Percentiles rank a stretch among this genome's conserved stretches.
phyloP scores from a whole-genome alignment of 2,329 filamentous ascomycete genomes.

The Trichoderma sp. region DNA sequence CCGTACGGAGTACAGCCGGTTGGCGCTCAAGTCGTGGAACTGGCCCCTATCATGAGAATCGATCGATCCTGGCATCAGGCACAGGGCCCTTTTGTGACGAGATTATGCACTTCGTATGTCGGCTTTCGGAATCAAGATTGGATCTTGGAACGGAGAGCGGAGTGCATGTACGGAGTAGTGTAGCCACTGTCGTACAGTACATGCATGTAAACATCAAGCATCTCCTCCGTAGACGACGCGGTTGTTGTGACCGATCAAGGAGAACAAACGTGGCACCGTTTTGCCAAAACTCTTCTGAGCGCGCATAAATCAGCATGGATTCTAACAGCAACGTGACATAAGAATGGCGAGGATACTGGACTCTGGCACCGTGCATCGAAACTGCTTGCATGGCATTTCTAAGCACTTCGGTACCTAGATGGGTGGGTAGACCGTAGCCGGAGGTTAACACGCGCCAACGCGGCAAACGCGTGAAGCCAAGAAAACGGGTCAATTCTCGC shows the following conservation, averaged over 20 bases:
- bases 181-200: not conserved
- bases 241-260: not conserved
- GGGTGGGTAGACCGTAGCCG: not conserved
- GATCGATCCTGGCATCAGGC: not conserved
- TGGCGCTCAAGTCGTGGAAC: not conserved
- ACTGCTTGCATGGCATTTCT: not conserved
- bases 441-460: not conserved
- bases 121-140: not conserved
- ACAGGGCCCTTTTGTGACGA: not conserved
- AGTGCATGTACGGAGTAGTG: no score
- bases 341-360: not conserved
- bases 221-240: not conserved
- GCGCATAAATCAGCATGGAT: not conserved
- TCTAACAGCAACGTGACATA: not conserved
- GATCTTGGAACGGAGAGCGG: accelerated
- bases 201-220: not conserved
- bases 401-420: not conserved
- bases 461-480: not conserved
- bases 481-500: not conserved
- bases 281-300: not conserved
- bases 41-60: not conserved
- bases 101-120: not conserved
- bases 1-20: not conserved
- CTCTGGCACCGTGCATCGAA: not conserved
- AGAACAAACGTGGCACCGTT: not conserved